A percentile compares a stretch with the other conserved stretches of the same genome.
phyloP scores from a whole-genome alignment of 495 filamentous ascomycete genomes.

The Neurospora africana region DNA sequence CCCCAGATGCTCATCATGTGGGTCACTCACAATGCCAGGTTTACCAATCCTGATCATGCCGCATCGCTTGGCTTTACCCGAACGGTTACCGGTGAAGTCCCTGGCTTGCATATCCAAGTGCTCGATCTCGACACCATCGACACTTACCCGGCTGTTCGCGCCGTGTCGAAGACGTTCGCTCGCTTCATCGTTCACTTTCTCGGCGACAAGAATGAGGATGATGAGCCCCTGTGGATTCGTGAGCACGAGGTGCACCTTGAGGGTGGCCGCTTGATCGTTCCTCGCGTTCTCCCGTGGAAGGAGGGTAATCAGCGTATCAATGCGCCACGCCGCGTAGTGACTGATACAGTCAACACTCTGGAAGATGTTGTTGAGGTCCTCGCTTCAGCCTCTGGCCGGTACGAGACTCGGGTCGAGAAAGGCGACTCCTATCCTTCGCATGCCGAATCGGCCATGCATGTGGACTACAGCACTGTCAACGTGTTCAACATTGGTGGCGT shows the following conservation, averaged over 20 bases:
- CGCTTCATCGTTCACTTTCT: conserved; percentile 9
- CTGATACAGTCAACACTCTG: conserved; percentile 20
- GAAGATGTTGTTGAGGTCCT: conserved; percentile 18
- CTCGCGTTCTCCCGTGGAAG: conserved; percentile 30
- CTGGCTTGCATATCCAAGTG: conserved; percentile 27
- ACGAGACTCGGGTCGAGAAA: conserved; percentile 6
- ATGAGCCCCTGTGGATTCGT: conserved; percentile 16
- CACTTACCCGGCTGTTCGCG: neutral
- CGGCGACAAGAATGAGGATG: neutral
- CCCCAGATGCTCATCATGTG: conserved; percentile 31
- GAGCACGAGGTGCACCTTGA: conserved; percentile 31
- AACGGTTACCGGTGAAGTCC: conserved; percentile 31
- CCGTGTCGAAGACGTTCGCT: conserved; percentile 19
- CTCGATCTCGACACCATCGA: conserved; percentile 28
- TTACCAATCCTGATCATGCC: conserved; percentile 24
- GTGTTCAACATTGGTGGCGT: conserved; percentile 9
- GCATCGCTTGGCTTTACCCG: conserved; percentile 34
- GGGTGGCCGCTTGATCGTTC: conserved; percentile 19
- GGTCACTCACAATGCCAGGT: conserved; percentile 21
- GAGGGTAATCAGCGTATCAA: conserved; percentile 27
- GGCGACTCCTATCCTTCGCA: neutral
- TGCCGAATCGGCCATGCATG: conserved; percentile 13
- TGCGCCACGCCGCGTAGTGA: conserved; percentile 26
- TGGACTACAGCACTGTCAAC: conserved; percentile 29
- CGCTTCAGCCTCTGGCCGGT: conserved; percentile 3